A percentile compares a stretch with the other conserved stretches of the same genome.
Evolutionary conservation across 192 early-diverging fungal genomes (phyloP).

Genomic region (Backusella luteola): DNA sequence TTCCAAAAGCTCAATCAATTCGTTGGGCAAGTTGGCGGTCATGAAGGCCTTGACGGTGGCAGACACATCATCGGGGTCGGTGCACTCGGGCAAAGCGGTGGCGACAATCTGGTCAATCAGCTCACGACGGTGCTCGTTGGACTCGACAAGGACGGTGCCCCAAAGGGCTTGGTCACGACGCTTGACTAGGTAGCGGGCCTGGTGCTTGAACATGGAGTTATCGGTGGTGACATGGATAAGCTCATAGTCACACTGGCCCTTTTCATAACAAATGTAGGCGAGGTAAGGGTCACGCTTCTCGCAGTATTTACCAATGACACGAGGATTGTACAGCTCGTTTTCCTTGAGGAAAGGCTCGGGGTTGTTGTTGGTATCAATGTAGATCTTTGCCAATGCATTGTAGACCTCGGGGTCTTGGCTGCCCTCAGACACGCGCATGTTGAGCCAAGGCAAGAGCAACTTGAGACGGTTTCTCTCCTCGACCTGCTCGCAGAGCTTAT

Average conservation of each 20-base stretch:
- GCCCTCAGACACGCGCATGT: constrained; percentile 84
- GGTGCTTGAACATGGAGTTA: constrained; percentile 99
- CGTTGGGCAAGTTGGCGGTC: constrained; percentile 93
- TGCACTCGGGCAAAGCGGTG: constrained; percentile 89
- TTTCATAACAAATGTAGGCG: constrained; percentile 92
- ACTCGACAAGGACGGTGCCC: constrained; percentile 76
- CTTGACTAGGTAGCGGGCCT: constrained; percentile 93
- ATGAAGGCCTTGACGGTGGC: constrained; percentile 99
- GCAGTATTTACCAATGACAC: constrained; percentile 94
- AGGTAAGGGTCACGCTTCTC: constrained; percentile 98
- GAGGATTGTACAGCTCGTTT: constrained; percentile 86
- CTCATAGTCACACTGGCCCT: constrained; percentile 94
- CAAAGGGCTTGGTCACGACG: constrained; percentile 85
- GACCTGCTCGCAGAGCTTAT: constrained; percentile 82
- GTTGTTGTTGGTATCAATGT: constrained; percentile 99
- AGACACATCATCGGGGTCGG: constrained; percentile 97
- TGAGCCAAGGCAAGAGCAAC: constrained; percentile 93
- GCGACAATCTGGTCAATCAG: constrained; percentile 94
- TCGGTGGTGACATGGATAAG: constrained; percentile 94
- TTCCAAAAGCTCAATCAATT: constrained; percentile 96
- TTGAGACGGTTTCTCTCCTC: constrained; percentile 98
- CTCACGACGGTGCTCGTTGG: constrained; percentile 81
- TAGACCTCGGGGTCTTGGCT: constrained; percentile 88
- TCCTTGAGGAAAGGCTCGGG: constrained; percentile 93
- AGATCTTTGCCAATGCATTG: constrained; percentile 98